Evolutionary conservation across 2,329 filamentous ascomycete species (phyloP).

Genomic region (Xylaria sp.): DNA sequence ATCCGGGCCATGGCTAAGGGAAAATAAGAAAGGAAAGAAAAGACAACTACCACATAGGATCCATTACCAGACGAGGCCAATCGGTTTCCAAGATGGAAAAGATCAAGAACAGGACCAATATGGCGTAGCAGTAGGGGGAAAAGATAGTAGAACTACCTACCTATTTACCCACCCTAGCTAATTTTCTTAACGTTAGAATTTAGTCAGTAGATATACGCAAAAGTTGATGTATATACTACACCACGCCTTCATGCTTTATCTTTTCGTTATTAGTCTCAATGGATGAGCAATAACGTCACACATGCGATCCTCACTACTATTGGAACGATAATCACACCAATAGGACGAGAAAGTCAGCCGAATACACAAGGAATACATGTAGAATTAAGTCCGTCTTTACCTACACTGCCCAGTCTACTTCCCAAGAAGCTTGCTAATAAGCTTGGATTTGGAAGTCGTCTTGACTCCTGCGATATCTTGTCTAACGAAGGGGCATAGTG

Average conservation of each 20-base stretch:
- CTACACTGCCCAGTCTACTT: not conserved
- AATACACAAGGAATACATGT: conserved; percentile 12
- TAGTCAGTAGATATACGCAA: too few relatives aligned
- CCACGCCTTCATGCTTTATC: too few relatives aligned
- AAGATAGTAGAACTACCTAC: not conserved
- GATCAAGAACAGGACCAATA: not conserved
- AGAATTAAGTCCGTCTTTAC: conserved; percentile 19
- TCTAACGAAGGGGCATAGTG: not conserved
- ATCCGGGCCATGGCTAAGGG: too few relatives aligned
- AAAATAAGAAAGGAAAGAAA: too few relatives aligned
- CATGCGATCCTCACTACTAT: not conserved
- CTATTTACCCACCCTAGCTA: too few relatives aligned
- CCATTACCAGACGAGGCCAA: not conserved
- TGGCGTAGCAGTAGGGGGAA: not conserved
- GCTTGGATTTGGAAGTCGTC: not conserved
- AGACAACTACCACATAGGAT: too few relatives aligned
- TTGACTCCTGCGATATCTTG: not conserved
- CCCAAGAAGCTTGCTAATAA: not conserved
- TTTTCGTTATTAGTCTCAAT: too few relatives aligned
- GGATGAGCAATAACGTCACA: not conserved
- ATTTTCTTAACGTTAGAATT: too few relatives aligned
- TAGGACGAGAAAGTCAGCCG: not conserved
- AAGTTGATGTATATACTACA: too few relatives aligned
- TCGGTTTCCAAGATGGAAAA: not conserved
- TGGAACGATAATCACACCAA: not conserved